phyloP scores from a whole-genome alignment of 2,329 filamentous ascomycete genomes.

The Malbranchea cinnamomea region DNA sequence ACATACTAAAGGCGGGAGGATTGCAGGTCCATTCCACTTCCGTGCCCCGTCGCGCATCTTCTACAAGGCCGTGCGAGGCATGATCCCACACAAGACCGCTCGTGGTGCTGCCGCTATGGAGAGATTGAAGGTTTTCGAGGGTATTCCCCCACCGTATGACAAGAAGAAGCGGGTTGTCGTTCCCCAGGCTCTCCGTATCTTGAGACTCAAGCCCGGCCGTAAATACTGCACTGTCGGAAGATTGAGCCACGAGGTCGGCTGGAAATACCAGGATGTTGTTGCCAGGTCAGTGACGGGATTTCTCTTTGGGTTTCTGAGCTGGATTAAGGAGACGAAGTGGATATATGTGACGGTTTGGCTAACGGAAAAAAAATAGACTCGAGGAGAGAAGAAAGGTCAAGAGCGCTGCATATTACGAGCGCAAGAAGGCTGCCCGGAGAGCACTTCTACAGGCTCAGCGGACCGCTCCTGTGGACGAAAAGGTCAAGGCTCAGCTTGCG shows the following conservation, averaged over 20 bases:
- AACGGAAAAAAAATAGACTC: conserved; percentile 45
- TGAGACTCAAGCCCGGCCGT: conserved; percentile 94
- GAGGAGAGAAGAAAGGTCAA: conserved; percentile 99
- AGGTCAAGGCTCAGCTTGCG: conserved; percentile 79
- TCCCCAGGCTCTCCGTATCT: conserved; percentile 90
- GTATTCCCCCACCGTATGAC: conserved; percentile 96
- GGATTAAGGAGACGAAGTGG: background rate
- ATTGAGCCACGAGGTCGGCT: conserved; percentile 97
- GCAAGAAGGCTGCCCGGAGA: conserved; percentile 93
- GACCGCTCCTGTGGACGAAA: conserved; percentile 71
- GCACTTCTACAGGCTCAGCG: conserved; percentile 88
- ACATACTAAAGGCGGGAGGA: conserved; percentile 9
- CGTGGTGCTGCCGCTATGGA: conserved; percentile 92
- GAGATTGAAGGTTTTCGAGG: conserved; percentile 99
- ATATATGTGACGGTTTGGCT: background rate
- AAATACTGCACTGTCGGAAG: conserved; percentile 99
- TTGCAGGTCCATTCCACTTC: conserved; percentile 94
- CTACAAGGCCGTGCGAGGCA: conserved; percentile 99
- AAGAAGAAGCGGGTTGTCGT: conserved; percentile 99
- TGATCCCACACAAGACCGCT: conserved; percentile 99
- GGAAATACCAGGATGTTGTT: conserved; percentile 99
- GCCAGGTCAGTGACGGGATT: conserved; percentile 55
- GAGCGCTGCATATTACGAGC: conserved; percentile 97
- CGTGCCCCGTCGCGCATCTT: conserved; percentile 98
- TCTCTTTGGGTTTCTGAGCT: background rate